Evolutionary conservation across 106 monocot genomes (phyloP), one percentile per base, ranked within the genome.

Genomic region (Acanthochlamys bracteata): DNA sequence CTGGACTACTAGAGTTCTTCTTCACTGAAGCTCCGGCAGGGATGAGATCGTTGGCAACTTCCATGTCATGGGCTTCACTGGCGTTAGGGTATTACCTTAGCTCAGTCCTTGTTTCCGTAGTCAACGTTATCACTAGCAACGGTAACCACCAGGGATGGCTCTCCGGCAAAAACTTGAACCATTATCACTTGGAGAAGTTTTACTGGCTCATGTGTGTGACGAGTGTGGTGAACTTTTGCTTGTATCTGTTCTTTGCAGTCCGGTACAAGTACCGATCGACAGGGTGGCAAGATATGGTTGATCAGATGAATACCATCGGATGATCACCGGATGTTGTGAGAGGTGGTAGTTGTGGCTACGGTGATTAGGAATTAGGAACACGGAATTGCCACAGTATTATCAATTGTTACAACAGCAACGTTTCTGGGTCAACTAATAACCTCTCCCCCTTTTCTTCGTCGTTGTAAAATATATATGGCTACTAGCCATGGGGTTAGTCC

Each of bases 1-100:
- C 83, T 3, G 93, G 86, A 6, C 53, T 93, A 59, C 78, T 93
- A 0, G 93, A 93, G 80, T 93, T 93, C 71, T 89, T 93, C 83
- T 93, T 86, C 63, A 77, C 81, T 4, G 86, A 93, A 76, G 79
- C 89, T 43, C 89, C 89, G 14, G 33, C 78, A 22, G 78, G 75
- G 39, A 89, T 93, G 86, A 33, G 76, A 53, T 93, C 93, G 1
- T 60, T 93, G 26, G 86, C 83, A 26, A 89, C 86, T 3, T 83
- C 93, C 4, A 62, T 93, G 7, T 79, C 89, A 8, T 89, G 80
- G 75, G 83, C 76, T 11, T 93, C 93, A 10, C 69, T 86, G 42
- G 83, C 93, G 20, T 68, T 89, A 74, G 93, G 93, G 8, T 93
- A 89, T 57, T 89, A 86, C 70, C 49, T 93, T 21, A 93, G 93